Evolutionary conservation across 306 rosid species (phyloP).

Genomic region (Glycine soja): DNA sequence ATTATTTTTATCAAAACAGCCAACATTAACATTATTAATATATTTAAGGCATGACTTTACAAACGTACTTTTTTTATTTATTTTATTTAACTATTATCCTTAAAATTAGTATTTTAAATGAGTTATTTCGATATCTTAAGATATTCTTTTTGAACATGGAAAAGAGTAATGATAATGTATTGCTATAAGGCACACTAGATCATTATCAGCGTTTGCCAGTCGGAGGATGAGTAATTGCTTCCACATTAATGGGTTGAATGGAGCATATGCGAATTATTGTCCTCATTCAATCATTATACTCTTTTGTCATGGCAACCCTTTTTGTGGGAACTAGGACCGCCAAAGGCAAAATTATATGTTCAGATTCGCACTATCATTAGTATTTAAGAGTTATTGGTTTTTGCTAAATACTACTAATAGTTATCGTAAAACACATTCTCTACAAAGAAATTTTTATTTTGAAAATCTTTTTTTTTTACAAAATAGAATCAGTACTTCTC

Average conservation of each 20-base stretch:
- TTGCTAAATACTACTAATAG: background rate
- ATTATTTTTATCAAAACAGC: no score
- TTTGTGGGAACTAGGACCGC: conserved; percentile 9
- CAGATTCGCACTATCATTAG: background rate
- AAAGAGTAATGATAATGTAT: background rate
- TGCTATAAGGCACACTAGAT: background rate
- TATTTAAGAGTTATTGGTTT: background rate
- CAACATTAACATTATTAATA: no score
- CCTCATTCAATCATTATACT: conserved; percentile 29
- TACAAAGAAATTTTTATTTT: no score
- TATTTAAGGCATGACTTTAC: background rate
- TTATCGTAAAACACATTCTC: no score
- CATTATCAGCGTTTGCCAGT: background rate
- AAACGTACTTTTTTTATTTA: background rate
- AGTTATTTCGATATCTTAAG: background rate
- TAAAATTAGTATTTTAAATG: background rate
- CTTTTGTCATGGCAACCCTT: conserved; percentile 1
- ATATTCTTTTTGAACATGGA: background rate
- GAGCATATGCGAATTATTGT: conserved; percentile 9
- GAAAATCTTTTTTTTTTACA: no score
- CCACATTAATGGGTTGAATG: conserved; percentile 13
- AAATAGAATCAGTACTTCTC: no score
- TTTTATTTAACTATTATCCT: background rate
- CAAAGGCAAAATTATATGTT: background rate
- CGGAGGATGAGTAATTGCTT: conserved; percentile 9